Base-by-base conservation (phyloP, 1,139 yeast species). In the Yamadazyma aaseri region DNA sequence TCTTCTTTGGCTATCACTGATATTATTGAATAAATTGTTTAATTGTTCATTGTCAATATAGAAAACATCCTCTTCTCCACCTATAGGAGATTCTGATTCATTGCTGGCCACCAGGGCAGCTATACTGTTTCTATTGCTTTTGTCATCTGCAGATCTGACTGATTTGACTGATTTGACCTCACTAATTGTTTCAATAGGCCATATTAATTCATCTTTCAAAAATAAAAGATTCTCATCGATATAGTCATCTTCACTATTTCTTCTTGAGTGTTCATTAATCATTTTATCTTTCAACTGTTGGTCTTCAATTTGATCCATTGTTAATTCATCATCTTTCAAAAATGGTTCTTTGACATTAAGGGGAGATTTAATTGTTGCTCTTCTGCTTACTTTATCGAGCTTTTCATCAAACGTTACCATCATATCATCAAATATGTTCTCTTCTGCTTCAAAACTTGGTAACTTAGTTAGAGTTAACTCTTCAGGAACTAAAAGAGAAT, bases 291-390 rank as follows among this genome's bases (percentile, higher is more conserved):
- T 62, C 22, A 55, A 41, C 41, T 65, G 63, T 40, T 65, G 73
- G 41, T 69, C 73, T 29, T 55, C 58, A 29, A 70, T 68, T 44
- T 68, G 74, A 23, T 58, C 74, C 27, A 49, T 50, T 2, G 72
- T 63, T 38, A 70, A 59, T 41, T 70, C 75, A 39, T 69, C 75
- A 48, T 70, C 75, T 34, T 54, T 56, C 38, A 70, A 56, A 39
- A 65, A 62, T 22, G 69, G 69, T 21, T 59, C 64, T 26, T 51
- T 55, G n/a, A 51, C 36, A 3, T 35, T 29, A 12, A 44, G 26
- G 6, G 39, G 32, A 6, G 33, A 33, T 9, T 32, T 34, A 21
- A 50, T 41, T 17, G 46, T 32, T 23, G 45, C 31, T 34, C 44
- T 41, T 37, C 50, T 29, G 28, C 54, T 47, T 29, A 56, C 49